These are phyloP conservation scores for Lonicera japonica DNA, from an alignment of 129 eudicot genomes.

Conservation along the genomic window DNA sequence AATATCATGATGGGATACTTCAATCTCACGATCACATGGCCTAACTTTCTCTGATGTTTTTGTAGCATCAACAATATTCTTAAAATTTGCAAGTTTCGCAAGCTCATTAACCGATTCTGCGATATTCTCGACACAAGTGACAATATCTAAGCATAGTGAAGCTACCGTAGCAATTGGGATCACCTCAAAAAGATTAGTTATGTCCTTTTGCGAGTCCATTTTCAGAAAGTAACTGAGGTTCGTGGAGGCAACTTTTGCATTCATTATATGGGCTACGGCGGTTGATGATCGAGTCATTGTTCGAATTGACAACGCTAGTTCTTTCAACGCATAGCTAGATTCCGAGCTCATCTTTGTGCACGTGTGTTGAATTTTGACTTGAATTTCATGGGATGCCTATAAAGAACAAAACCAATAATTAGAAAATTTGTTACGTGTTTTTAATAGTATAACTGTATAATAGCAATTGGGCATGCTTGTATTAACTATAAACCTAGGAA, in stretches of 20 bases:
- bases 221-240: slow-evolving; percentile 27
- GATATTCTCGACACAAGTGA: slow-evolving; percentile 28
- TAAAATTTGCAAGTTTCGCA: slow-evolving; percentile 28
- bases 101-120: slow-evolving; percentile 40
- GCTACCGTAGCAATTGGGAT: slow-evolving; percentile 38
- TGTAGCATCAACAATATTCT: background rate
- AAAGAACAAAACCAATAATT: too few species aligned
- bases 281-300: slow-evolving; percentile 32
- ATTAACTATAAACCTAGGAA: too few species aligned
- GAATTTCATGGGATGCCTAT: slow-evolving; percentile 38
- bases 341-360: slow-evolving; percentile 58
- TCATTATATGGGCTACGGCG: slow-evolving; percentile 17
- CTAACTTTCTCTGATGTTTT: background rate
- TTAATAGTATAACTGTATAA: too few species aligned
- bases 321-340: slow-evolving; percentile 46
- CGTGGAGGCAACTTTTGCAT: slow-evolving; percentile 31
- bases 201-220: slow-evolving; percentile 17
- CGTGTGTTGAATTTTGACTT: slow-evolving; percentile 39
- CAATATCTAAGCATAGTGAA: slow-evolving; percentile 36
- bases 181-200: slow-evolving; percentile 16
- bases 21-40: too few species aligned
- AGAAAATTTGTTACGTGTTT: too few species aligned
- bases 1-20: slow-evolving; percentile 13
- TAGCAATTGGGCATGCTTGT: too few species aligned
- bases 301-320: slow-evolving; percentile 42